Conservation (phyloP, 2,329 filamentous ascomycete genomes). For the Coniochaeta pulveracea region DNA sequence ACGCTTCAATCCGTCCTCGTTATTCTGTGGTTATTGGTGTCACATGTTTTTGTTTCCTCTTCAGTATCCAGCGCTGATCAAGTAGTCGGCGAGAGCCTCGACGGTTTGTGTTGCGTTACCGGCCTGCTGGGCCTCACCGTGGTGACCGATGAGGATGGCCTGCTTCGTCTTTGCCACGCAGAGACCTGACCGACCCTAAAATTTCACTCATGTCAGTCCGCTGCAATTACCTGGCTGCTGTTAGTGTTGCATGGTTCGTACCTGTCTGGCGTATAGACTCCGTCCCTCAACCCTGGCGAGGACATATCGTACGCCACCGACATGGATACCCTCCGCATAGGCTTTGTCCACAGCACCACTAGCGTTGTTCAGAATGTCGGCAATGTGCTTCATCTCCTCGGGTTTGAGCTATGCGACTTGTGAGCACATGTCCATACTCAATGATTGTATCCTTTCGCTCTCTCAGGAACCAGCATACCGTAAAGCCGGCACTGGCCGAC, state of each 20-base stretch:
- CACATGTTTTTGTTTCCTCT: constrained; percentile 5
- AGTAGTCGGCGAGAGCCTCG: constrained; percentile 78
- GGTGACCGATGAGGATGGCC: constrained; percentile 81
- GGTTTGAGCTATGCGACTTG: constrained; percentile 35
- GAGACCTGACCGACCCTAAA: constrained; percentile 64
- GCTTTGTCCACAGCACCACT: constrained; percentile 48
- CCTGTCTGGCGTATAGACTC: constrained; percentile 78
- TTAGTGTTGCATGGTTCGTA: too few species aligned
- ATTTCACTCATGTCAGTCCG: too few species aligned
- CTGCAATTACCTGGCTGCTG: too few species aligned
- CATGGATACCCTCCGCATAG: constrained; percentile 60
- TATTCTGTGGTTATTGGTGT: too few species aligned
- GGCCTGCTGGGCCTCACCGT: constrained; percentile 62
- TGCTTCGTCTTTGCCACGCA: constrained; percentile 78
- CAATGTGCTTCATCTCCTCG: constrained; percentile 47
- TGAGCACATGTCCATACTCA: too few species aligned
- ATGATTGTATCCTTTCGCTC: too few species aligned
- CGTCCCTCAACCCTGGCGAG: constrained; percentile 64
- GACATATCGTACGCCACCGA: constrained; percentile 70
- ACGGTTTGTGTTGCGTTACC: constrained; percentile 69
- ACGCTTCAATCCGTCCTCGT: too few species aligned
- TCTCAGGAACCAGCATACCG: constrained; percentile 47
- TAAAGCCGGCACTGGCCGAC: constrained; percentile 61
- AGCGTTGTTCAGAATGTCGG: constrained; percentile 36
- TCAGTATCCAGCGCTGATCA: constrained; percentile 70